Evolutionary conservation across 1,284 basidiomycete genomes (phyloP).

Genomic region (Cryptococcus sp.): DNA sequence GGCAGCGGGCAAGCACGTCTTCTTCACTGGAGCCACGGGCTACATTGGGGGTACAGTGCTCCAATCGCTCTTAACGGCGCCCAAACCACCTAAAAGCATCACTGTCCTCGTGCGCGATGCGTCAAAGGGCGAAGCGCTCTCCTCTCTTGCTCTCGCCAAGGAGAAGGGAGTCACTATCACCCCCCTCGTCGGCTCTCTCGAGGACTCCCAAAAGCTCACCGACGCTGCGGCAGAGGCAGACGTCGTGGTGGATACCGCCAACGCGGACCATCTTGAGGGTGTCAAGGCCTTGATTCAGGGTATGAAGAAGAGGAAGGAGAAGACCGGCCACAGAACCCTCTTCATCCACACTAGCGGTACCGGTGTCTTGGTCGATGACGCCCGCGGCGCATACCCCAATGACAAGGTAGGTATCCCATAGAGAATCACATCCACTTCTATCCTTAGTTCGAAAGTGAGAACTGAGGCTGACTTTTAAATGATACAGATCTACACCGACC

Average conservation of each 20-base stretch:
- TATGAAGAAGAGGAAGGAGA: conserved; percentile 42
- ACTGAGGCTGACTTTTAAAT: not conserved
- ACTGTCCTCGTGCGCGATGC: conserved; percentile 43
- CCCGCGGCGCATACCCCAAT: conserved; percentile 31
- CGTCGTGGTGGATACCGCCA: conserved; percentile 47
- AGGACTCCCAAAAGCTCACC: conserved; percentile 37
- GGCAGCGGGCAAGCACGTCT: conserved; percentile 26
- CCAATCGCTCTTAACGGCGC: conserved; percentile 32
- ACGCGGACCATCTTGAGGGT: conserved; percentile 46
- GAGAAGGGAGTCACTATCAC: conserved; percentile 23
- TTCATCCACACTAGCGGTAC: conserved; percentile 54
- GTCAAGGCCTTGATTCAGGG: conserved; percentile 48
- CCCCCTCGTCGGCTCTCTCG: conserved; percentile 37
- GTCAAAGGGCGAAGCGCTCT: conserved; percentile 38
- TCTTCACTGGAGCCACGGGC: conserved; percentile 51
- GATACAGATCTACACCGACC: conserved; percentile 25
- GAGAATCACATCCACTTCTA: not conserved
- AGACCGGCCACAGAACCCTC: conserved; percentile 40
- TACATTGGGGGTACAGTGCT: conserved; percentile 49
- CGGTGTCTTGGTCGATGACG: conserved; percentile 45
- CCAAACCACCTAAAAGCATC: conserved; percentile 30
- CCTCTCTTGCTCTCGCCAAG: conserved; percentile 14
- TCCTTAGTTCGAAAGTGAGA: not conserved
- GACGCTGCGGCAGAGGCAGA: conserved; percentile 42
- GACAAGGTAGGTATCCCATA: conserved; percentile 22